Conservation (phyloP, 2,329 filamentous ascomycete genomes). For the Ceratocystis harringtonii region DNA sequence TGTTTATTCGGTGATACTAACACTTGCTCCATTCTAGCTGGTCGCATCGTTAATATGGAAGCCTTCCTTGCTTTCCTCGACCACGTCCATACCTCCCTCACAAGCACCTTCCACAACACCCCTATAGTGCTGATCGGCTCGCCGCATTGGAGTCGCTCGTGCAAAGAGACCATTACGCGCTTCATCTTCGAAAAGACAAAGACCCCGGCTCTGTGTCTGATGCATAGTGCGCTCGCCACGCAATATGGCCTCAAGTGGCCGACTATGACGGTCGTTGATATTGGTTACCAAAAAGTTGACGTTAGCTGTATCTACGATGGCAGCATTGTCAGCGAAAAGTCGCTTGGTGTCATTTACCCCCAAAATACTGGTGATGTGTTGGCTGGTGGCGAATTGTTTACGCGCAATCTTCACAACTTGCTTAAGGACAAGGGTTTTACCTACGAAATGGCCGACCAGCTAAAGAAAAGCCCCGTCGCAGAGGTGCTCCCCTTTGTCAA, state of each 20-base stretch:
- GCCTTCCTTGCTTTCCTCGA: slow-evolving; percentile 89
- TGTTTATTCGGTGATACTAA: not conserved
- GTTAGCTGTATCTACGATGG: slow-evolving; percentile 82
- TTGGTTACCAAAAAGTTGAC: slow-evolving; percentile 84
- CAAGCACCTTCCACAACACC: slow-evolving; percentile 88
- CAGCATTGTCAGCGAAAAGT: slow-evolving; percentile 52
- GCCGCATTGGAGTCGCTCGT: slow-evolving; percentile 76
- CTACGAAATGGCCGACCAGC: slow-evolving; percentile 53
- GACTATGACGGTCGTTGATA: slow-evolving; percentile 75
- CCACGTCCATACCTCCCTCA: slow-evolving; percentile 78
- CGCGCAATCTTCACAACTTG: slow-evolving; percentile 52
- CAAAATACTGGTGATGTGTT: slow-evolving; percentile 24
- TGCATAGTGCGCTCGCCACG: slow-evolving; percentile 77
- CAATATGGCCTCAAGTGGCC: slow-evolving; percentile 66
- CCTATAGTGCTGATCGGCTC: slow-evolving; percentile 83
- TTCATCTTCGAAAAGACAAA: slow-evolving; percentile 98
- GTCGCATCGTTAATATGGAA: slow-evolving; percentile 76
- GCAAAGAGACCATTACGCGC: slow-evolving; percentile 75
- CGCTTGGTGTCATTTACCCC: slow-evolving; percentile 41
- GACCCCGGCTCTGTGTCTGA: slow-evolving; percentile 76
- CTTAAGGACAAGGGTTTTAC: slow-evolving; percentile 45
- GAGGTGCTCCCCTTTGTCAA: slow-evolving; percentile 47
- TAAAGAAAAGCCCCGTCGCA: slow-evolving; percentile 52
- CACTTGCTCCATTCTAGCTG: slow-evolving; percentile 33
- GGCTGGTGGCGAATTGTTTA: slow-evolving; percentile 82